phyloP scores from a whole-genome alignment of 1,284 basidiomycete species.

The Microbotryum saponariae region DNA sequence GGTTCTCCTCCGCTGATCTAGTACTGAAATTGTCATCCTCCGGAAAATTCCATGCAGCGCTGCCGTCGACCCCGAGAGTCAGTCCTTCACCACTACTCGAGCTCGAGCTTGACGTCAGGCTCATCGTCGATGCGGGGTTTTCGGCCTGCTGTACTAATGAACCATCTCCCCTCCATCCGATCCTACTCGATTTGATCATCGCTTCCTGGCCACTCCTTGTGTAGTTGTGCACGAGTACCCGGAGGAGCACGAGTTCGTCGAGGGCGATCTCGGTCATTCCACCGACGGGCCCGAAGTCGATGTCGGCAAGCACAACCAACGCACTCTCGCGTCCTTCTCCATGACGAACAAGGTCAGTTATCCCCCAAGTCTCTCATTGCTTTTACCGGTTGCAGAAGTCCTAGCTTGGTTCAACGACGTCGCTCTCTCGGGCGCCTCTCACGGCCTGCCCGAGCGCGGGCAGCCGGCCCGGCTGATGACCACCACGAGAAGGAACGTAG shows the following conservation, averaged over 20 bases:
- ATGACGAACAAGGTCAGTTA: slow-evolving; percentile 30
- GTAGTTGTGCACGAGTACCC: slow-evolving; percentile 5
- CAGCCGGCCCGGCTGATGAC: not conserved
- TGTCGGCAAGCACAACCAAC: slow-evolving; percentile 32
- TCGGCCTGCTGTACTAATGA: no score
- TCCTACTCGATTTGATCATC: no score
- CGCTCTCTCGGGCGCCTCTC: not conserved
- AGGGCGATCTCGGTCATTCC: slow-evolving; percentile 20
- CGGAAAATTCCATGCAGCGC: no score
- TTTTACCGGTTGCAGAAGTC: not conserved
- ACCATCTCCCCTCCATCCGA: no score
- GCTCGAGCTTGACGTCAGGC: no score
- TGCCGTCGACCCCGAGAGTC: no score
- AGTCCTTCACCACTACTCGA: no score
- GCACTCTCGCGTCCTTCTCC: slow-evolving; percentile 35
- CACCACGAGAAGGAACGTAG: no score
- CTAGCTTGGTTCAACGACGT: not conserved
- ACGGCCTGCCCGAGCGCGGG: not conserved
- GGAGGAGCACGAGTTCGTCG: slow-evolving; percentile 9
- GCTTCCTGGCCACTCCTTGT: no score
- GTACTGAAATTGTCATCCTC: no score
- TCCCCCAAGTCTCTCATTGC: not conserved
- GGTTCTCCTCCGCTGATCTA: no score
- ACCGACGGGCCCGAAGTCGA: slow-evolving; percentile 27
- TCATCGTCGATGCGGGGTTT: no score